phyloP scores from a whole-genome alignment of 2,329 filamentous ascomycete genomes.

The Xylariaceae sp. region DNA sequence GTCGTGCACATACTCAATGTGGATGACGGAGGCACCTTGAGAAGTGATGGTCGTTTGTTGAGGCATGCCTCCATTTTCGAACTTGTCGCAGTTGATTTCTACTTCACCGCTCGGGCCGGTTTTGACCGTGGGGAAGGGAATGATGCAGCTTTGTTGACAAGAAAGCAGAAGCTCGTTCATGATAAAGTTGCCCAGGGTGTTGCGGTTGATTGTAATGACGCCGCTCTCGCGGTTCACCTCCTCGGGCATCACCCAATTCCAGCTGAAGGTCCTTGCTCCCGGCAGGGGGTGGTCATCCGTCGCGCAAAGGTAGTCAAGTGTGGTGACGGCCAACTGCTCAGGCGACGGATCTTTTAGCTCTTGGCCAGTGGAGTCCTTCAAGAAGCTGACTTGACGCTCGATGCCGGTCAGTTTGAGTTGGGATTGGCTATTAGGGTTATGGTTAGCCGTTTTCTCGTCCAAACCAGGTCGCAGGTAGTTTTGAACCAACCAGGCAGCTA shows the following conservation, averaged over 20 bases:
- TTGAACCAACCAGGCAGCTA: too few species aligned
- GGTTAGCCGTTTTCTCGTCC: too few species aligned
- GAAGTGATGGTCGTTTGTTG: background rate
- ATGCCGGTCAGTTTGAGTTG: background rate
- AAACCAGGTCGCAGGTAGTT: too few species aligned
- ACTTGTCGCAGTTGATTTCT: background rate
- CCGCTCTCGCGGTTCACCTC: background rate
- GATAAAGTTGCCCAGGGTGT: background rate
- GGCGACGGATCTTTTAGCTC: background rate
- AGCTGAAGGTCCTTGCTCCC: constrained; percentile 1
- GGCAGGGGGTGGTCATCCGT: background rate
- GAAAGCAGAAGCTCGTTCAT: background rate
- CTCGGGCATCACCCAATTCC: constrained; percentile 4
- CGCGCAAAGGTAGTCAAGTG: constrained; percentile 2
- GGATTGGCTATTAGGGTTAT: too few species aligned
- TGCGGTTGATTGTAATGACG: constrained; percentile 5
- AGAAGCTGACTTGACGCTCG: background rate
- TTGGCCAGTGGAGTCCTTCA: background rate
- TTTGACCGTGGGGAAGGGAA: background rate
- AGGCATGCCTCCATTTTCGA: background rate
- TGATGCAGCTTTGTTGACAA: background rate
- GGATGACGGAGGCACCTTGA: background rate
- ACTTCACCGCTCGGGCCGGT: background rate
- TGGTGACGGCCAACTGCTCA: background rate
- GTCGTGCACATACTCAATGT: background rate